Evolutionary conservation across 1,139 yeast genomes (phyloP).

Genomic region (Yamadazyma kanchanaburiensis): DNA sequence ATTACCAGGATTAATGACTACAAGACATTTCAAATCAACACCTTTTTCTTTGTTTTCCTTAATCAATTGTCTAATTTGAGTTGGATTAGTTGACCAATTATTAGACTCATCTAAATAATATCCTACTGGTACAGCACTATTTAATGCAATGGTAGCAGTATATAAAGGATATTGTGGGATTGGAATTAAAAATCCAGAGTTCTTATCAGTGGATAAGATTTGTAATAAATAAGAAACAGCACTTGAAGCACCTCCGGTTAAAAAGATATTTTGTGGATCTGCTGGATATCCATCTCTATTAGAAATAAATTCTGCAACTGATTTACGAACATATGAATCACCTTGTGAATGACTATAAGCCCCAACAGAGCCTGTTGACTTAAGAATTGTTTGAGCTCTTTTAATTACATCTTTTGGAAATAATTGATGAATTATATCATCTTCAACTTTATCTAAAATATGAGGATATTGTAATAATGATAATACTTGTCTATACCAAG

Average conservation of each 20-base stretch:
- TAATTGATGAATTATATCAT: constrained; percentile 17
- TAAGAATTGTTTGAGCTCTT: constrained; percentile 62
- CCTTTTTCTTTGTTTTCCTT: constrained; percentile 50
- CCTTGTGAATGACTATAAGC: constrained; percentile 96
- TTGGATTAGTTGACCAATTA: constrained; percentile 80
- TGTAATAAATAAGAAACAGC: constrained; percentile 79
- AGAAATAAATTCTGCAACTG: constrained; percentile 77
- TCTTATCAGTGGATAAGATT: constrained; percentile 60
- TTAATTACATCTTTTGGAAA: constrained; percentile 70
- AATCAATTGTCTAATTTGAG: constrained; percentile 58
- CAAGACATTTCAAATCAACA: constrained; percentile 71
- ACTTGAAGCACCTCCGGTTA: constrained; percentile 92
- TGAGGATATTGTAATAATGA: constrained; percentile 84
- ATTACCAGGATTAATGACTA: constrained; percentile 95
- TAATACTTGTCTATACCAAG: constrained; percentile 92
- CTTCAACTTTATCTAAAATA: constrained; percentile 37
- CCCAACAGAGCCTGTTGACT: constrained; percentile 77
- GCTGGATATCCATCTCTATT: constrained; percentile 55
- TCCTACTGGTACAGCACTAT: constrained; percentile 80
- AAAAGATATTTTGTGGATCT: constrained; percentile 66
- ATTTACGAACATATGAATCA: constrained; percentile 61
- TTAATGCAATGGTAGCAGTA: constrained; percentile 85
- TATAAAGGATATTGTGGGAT: constrained; percentile 97
- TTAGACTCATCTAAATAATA: constrained; percentile 77
- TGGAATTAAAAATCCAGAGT: constrained; percentile 87